These are phyloP conservation scores for Trichophyton schoenleinii DNA, from an alignment of 2,329 filamentous ascomycete species.

Conservation along the genomic window DNA sequence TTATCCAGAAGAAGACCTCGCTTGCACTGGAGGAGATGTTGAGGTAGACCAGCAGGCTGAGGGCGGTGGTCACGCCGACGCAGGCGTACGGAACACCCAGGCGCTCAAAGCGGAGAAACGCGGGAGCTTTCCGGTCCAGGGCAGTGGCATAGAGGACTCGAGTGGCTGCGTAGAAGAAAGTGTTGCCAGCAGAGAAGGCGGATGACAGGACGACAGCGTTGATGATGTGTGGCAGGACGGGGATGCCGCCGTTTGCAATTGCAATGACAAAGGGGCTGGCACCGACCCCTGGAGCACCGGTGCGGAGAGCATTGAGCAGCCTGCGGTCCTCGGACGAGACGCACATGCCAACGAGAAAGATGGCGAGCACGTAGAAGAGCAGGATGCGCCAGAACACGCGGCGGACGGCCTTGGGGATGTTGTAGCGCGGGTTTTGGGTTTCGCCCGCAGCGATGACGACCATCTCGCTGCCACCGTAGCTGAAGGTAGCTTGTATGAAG, in stretches of 20 bases:
- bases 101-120: slow-evolving; percentile 17
- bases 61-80: slow-evolving; percentile 8
- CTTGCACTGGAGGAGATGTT: slow-evolving; percentile 9
- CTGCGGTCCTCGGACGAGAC: slow-evolving; percentile 26
- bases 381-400: slow-evolving; percentile 35
- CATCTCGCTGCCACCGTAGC: slow-evolving; percentile 41
- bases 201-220: slow-evolving; percentile 31
- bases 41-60: slow-evolving; percentile 11
- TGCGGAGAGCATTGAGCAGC: slow-evolving; percentile 22
- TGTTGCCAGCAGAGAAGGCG: slow-evolving; percentile 34
- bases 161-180: slow-evolving; percentile 26
- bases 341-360: slow-evolving; percentile 26
- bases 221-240: slow-evolving; percentile 26
- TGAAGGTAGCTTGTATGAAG: slow-evolving; percentile 38
- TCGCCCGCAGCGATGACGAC: slow-evolving; percentile 39
- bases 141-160: slow-evolving; percentile 29
- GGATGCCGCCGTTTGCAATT: slow-evolving; percentile 35
- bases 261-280: slow-evolving; percentile 44
- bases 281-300: slow-evolving; percentile 26
- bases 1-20: slow-evolving; percentile 14
- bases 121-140: slow-evolving; percentile 27
- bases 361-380: slow-evolving; percentile 30
- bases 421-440: slow-evolving; percentile 33
- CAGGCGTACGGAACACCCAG: slow-evolving; percentile 12
- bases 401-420: slow-evolving; percentile 31